phyloP scores from a whole-genome alignment of 1,139 yeast genomes.

The Hansenula lynferdii region DNA sequence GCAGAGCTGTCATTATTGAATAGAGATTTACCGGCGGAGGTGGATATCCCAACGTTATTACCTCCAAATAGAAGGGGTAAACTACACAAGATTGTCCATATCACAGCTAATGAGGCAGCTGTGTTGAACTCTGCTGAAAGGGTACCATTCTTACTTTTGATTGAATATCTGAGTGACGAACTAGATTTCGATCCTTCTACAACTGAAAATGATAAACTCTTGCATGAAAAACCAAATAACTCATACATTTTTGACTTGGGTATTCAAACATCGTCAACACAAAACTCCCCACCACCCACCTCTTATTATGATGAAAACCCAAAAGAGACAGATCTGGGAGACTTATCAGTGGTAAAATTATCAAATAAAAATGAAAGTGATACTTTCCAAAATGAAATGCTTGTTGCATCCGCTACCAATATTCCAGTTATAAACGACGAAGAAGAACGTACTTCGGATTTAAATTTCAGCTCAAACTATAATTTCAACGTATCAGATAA shows the following conservation, averaged over 20 bases:
- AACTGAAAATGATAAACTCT: slow-evolving; percentile 46
- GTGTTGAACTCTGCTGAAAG: slow-evolving; percentile 95
- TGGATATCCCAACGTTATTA: slow-evolving; percentile 84
- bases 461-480: slow-evolving; percentile 29
- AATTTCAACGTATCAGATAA: slow-evolving; percentile 22
- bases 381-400: slow-evolving; percentile 30
- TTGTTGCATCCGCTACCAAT: slow-evolving; percentile 32
- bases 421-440: slow-evolving; percentile 33
- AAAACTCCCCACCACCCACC: slow-evolving; percentile 14
- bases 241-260: slow-evolving; percentile 52
- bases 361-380: slow-evolving; percentile 40
- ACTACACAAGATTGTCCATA: slow-evolving; percentile 66
- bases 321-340: slow-evolving; percentile 56
- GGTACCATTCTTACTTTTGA: slow-evolving; percentile 79
- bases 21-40: slow-evolving; percentile 84
- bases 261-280: slow-evolving; percentile 19
- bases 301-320: slow-evolving; percentile 15
- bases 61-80: slow-evolving; percentile 57
- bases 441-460: slow-evolving; percentile 29
- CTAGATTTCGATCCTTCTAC: slow-evolving; percentile 78
- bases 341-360: slow-evolving; percentile 47
- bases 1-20: slow-evolving; percentile 87
- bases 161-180: slow-evolving; percentile 83
- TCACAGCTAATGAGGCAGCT: slow-evolving; percentile 92
- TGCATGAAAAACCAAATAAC: slow-evolving; percentile 39